Conservation (phyloP, 768 basidiomycete species). For the Suillus subalutaceus region DNA sequence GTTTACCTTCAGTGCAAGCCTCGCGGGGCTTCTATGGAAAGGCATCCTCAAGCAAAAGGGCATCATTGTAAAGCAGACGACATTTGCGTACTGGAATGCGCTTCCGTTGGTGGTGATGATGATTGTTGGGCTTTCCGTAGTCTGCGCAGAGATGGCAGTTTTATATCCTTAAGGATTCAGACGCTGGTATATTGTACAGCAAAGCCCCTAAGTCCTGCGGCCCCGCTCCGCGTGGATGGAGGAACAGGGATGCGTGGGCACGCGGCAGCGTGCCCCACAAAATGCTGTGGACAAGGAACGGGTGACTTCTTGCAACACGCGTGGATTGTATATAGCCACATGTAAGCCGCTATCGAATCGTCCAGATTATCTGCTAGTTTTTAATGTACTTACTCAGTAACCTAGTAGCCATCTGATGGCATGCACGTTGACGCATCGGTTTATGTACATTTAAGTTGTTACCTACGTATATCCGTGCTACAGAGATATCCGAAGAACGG, state of each 20-base stretch:
- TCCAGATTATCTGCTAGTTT: neutral
- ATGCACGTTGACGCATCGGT: neutral
- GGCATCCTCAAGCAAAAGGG: constrained; percentile 74
- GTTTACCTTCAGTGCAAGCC: constrained; percentile 84
- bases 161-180: constrained; percentile 30
- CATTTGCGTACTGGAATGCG: constrained; percentile 76
- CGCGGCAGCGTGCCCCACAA: neutral
- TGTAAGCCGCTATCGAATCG: neutral
- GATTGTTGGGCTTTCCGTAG: constrained; percentile 63
- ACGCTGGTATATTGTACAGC: neutral
- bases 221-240: neutral
- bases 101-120: constrained; percentile 70
- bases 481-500: neutral
- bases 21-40: constrained; percentile 88
- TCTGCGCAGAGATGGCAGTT: constrained; percentile 77
- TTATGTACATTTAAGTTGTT: neutral
- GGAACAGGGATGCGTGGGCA: neutral
- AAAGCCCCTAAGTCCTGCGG: neutral
- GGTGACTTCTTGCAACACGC: neutral
- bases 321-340: neutral
- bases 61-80: constrained; percentile 56
- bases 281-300: neutral
- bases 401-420: neutral
- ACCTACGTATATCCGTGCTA: too few relatives aligned
- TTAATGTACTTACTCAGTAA: neutral